Evolutionary conservation across 2,329 filamentous ascomycete species (phyloP).

Genomic region (Colletotrichum nymphaeae): DNA sequence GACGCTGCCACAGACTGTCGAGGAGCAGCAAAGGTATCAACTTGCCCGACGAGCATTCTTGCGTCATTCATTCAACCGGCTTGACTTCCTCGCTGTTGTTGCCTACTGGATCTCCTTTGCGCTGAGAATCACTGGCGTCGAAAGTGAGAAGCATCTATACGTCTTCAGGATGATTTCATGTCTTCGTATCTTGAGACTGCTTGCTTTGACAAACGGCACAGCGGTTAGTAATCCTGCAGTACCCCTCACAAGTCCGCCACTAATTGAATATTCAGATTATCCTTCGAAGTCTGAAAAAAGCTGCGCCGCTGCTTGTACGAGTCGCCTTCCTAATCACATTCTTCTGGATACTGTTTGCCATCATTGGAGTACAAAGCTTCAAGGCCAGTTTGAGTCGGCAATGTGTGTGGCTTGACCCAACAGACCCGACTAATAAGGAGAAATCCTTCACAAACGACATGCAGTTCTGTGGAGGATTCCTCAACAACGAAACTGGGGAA

Average conservation of each 20-base stretch:
- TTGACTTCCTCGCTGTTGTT: slow-evolving; percentile 95
- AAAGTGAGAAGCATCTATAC: slow-evolving; percentile 79
- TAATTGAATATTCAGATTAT: slow-evolving; percentile 73
- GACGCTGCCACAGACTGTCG: slow-evolving; percentile 70
- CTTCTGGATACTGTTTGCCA: slow-evolving; percentile 98
- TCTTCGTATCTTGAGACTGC: slow-evolving; percentile 89
- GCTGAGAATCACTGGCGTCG: slow-evolving; percentile 76
- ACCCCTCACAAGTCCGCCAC: slow-evolving; percentile 12
- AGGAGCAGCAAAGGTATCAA: slow-evolving; percentile 84
- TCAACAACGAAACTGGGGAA: slow-evolving; percentile 68
- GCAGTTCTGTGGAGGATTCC: slow-evolving; percentile 88
- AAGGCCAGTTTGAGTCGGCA: slow-evolving; percentile 83
- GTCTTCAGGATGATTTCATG: slow-evolving; percentile 98
- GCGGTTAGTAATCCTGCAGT: slow-evolving; percentile 67
- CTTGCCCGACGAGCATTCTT: slow-evolving; percentile 92
- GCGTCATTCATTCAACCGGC: slow-evolving; percentile 92
- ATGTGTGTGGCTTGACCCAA: slow-evolving; percentile 81
- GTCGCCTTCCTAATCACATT: slow-evolving; percentile 95
- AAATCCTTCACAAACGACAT: slow-evolving; percentile 71
- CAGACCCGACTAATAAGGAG: slow-evolving; percentile 63
- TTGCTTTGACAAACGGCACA: slow-evolving; percentile 93
- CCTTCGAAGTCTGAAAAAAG: slow-evolving; percentile 92
- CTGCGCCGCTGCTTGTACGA: slow-evolving; percentile 89
- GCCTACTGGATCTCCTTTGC: slow-evolving; percentile 93
- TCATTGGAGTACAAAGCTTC: slow-evolving; percentile 97